These are phyloP conservation scores for Tricholoma sp. DNA, from an alignment of 768 basidiomycete genomes.

Conservation along the genomic window DNA sequence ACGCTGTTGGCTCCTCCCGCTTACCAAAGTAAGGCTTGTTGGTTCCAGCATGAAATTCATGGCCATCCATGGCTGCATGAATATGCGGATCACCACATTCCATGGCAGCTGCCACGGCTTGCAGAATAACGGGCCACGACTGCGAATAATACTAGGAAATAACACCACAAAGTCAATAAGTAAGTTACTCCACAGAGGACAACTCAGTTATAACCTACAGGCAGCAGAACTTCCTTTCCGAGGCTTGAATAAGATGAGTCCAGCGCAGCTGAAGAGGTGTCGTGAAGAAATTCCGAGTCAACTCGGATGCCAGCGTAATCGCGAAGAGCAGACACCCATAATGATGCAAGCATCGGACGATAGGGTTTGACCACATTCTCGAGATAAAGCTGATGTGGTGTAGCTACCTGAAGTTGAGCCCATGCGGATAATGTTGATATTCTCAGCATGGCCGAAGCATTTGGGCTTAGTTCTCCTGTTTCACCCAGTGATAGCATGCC, in stretches of 20 bases:
- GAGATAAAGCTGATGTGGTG: slow-evolving; percentile 69
- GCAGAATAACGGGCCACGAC: slow-evolving; percentile 78
- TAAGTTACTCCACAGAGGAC: neutral
- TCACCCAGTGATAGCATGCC: slow-evolving; percentile 85
- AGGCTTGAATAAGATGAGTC: slow-evolving; percentile 85
- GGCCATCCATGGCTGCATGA: slow-evolving; percentile 78
- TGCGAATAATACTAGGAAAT: slow-evolving; percentile 73
- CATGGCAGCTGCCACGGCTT: slow-evolving; percentile 82
- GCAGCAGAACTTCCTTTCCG: slow-evolving; percentile 86
- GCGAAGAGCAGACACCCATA: slow-evolving; percentile 86
- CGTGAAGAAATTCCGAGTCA: slow-evolving; percentile 82
- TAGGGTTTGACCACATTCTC: slow-evolving; percentile 80
- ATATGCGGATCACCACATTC: slow-evolving; percentile 61
- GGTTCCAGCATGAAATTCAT: slow-evolving; percentile 33
- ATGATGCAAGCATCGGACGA: slow-evolving; percentile 60
- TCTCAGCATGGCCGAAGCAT: slow-evolving; percentile 91
- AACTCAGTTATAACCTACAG: slow-evolving; percentile 47
- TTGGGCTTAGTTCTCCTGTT: slow-evolving; percentile 82
- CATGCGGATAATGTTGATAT: slow-evolving; percentile 92
- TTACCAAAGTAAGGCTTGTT: slow-evolving; percentile 19
- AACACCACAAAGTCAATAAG: neutral
- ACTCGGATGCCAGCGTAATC: slow-evolving; percentile 91
- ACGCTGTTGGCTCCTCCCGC: slow-evolving; percentile 62
- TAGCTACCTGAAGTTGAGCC: slow-evolving; percentile 87
- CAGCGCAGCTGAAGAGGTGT: slow-evolving; percentile 65